Conservation (phyloP, 2,329 filamentous ascomycete species). For the Ceratocystis eucalypticola region DNA sequence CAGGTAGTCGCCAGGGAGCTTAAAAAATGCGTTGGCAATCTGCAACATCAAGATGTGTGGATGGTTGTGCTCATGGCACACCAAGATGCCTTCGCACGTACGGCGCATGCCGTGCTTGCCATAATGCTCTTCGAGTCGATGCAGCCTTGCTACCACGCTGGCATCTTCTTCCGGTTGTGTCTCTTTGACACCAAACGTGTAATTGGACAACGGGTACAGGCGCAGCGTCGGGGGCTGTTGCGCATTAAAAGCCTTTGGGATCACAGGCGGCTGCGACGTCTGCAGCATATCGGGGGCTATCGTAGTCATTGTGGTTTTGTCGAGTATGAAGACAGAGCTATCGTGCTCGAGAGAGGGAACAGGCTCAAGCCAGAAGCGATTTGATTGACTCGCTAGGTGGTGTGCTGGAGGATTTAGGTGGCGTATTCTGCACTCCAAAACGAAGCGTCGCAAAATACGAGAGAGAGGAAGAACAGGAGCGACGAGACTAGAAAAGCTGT, state of each 20-base stretch:
- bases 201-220: conserved; percentile 91
- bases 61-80: conserved; percentile 98
- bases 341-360: background rate
- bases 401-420: too few relatives aligned
- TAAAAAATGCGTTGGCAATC: conserved; percentile 99
- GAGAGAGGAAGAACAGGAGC: too few relatives aligned
- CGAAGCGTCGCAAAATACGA: background rate
- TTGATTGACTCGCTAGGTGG: too few relatives aligned
- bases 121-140: conserved; percentile 94
- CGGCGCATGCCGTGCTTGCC: conserved; percentile 84
- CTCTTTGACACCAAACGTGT: conserved; percentile 97
- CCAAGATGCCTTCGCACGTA: conserved; percentile 90
- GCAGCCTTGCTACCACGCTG: conserved; percentile 80
- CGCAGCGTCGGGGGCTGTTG: conserved; percentile 84
- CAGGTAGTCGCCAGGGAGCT: conserved; percentile 92
- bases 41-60: conserved; percentile 98
- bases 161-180: conserved; percentile 96
- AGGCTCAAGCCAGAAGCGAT: too few relatives aligned
- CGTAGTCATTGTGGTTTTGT: conserved; percentile 54
- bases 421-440: too few relatives aligned
- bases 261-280: conserved; percentile 63
- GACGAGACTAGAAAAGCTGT: too few relatives aligned
- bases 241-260: conserved; percentile 71
- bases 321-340: background rate
- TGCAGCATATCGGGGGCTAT: conserved; percentile 64